Percentiles rank a stretch among this genome's conserved stretches.
Conservation (phyloP, 179 eudicot genomes). For the Patellifolia procumbens region DNA sequence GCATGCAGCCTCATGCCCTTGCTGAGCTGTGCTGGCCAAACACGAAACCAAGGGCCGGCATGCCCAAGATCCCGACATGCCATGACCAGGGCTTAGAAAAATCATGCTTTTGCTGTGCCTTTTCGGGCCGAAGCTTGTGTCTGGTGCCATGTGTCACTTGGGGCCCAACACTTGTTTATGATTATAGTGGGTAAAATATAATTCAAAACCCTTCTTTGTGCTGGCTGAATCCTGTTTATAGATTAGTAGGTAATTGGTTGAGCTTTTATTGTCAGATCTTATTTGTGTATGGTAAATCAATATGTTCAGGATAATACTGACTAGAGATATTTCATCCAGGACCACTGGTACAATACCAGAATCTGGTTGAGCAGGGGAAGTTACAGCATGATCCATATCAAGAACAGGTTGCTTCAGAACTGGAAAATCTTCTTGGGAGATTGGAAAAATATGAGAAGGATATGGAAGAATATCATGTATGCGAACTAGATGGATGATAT, state of each 20-base stretch:
- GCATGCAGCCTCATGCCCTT: no score
- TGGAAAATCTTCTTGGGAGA: slow-evolving; percentile 70
- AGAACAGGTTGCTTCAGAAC: slow-evolving; percentile 72
- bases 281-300: neutral
- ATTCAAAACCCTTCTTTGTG: neutral
- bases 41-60: no score
- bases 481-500: slow-evolving; percentile 2
- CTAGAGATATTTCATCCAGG: slow-evolving; percentile 40
- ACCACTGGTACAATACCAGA: slow-evolving; percentile 60
- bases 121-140: no score
- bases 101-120: no score
- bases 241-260: neutral
- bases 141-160: no score
- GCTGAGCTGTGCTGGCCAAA: no score
- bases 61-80: no score
- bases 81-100: no score
- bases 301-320: neutral
- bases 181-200: neutral
- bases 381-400: slow-evolving; percentile 78
- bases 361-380: slow-evolving; percentile 73
- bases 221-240: neutral
- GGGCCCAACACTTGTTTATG: neutral
- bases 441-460: slow-evolving; percentile 75
- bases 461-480: slow-evolving; percentile 84
- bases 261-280: neutral